Base-by-base conservation (phyloP, 2,329 filamentous ascomycete genomes). In the Aspergillus nomiae region DNA sequence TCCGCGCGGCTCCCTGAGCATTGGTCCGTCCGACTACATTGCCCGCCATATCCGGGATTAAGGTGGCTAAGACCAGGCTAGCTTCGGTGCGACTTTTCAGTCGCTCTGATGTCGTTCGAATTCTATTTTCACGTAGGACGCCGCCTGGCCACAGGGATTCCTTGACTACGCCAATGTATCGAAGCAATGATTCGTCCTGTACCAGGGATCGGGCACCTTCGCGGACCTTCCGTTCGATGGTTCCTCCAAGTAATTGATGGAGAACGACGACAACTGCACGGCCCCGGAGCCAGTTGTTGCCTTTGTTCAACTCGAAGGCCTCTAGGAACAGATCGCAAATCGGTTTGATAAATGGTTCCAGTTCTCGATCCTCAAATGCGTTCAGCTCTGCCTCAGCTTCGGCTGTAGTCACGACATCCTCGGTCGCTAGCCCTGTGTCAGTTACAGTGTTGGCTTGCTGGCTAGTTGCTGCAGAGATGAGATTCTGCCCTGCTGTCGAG, bases 271-370 rank as follows among this genome's bases (percentile, higher is more conserved):
- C 94, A 1, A 98, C 95, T 0, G 95, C 95, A 26, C 95, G 89
- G 0, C 95, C 96, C 46, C 96, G 91, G 4, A 99, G 87, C 96
- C 95, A 99, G 77, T 96, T 98, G 78, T 96, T 97, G 46, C 94
- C 94, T 64, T 90, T 89, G 76, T 97, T 96, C 45, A 99, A 85
- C 73, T 97, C 94, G 73, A 99, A 99, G 0, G 93, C 87, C 75
- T 99, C 95, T 19, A 99, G 86, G 79, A 99, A 99, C 64, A 99
- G 89, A 77, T 99, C 95, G 78, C 94, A 97, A 65, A 99, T 97
- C 4, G 95, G 96, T 76, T 97, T 99, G 71, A 99, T 95, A 73
- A 99, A 98, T 1, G 95, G 95, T 74, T 96, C 93, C 2, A 93
- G 84, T 70, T 97, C 92, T 71, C 89, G 90, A 74, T 92, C 90